Evolutionary conservation across 345 rosid species (phyloP), one percentile per base, ranked within the genome.

Genomic region (Eutrema japonicum): DNA sequence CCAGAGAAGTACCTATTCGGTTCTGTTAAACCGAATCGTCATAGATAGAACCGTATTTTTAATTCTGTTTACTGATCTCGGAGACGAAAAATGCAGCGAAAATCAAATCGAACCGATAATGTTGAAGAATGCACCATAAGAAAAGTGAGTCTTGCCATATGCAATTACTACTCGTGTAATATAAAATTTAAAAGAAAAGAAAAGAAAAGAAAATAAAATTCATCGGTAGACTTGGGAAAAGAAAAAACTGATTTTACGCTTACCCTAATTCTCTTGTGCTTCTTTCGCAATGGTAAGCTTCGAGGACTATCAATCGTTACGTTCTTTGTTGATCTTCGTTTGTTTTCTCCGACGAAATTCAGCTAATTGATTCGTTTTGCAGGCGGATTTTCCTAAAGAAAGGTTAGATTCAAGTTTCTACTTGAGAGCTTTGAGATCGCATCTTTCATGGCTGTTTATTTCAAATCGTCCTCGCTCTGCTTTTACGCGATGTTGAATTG

Each of bases 341-440:
- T 36, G 27, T 6, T 77, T 4, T 33, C 14, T 26, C 29, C 4
- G 7, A 52, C 0, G 47, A 42, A 52, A 16, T 63, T 76, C 64
- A 68, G 12, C 6, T 62, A 2, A 12, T 65, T 75, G 3, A 4
- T 41, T 43, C 7, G 64, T 54, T 56, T 63, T 62, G 71, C 89
- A 93, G 96, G 91, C 80, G 43, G 95, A 85, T 78, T 88, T 89
- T 77, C 95, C 91, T 63, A 79, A 62, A 38, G 81, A 54, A 83
- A 90, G 88, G 96, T 88, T 78, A 80, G 76, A 68, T 60, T 72
- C 66, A 64, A 61, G 37, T 14, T 8, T 47, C 30, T 10, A 6
- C 14, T n/a, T 22, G 2, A 22, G 26, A 22, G 26, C 26, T 22
- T 22, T 22, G 26, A 22, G 26, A 22, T 22, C 26, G 26, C 26